These are phyloP conservation scores for Clitopilus hobsonii DNA, from an alignment of 768 basidiomycete species.

Conservation along the genomic window DNA sequence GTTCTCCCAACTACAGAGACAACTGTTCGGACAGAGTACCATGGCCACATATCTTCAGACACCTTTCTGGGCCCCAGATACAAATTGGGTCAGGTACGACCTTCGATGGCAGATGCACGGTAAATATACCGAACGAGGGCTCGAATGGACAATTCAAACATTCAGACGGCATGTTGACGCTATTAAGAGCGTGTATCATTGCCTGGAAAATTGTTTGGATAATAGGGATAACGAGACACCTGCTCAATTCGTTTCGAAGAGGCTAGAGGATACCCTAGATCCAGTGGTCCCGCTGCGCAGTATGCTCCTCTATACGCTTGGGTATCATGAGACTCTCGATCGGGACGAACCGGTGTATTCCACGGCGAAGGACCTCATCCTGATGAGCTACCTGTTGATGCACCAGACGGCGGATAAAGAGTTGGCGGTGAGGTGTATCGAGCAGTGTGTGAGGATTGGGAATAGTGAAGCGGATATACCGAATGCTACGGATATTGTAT, in stretches of 20 bases:
- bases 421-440: background rate
- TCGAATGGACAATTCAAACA: slow-evolving; percentile 15
- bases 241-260: slow-evolving; percentile 12
- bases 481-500: background rate
- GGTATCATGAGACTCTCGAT: background rate
- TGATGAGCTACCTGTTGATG: slow-evolving; percentile 3
- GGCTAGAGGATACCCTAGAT: slow-evolving; percentile 15
- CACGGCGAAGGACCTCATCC: background rate
- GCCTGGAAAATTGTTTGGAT: slow-evolving; percentile 15
- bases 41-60: slow-evolving; percentile 6
- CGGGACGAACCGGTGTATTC: slow-evolving; percentile 2
- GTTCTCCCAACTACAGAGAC: background rate
- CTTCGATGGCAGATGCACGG: slow-evolving; percentile 15
- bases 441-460: background rate
- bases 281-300: slow-evolving; percentile 10
- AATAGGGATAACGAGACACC: slow-evolving; percentile 10
- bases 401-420: background rate
- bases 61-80: slow-evolving; percentile 13
- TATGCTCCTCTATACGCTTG: background rate
- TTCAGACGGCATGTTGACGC: slow-evolving; percentile 13
- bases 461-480: background rate
- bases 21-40: background rate
- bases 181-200: slow-evolving; percentile 13
- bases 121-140: slow-evolving; percentile 12
- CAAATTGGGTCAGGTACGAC: slow-evolving; percentile 18